Percentiles rank a stretch among this genome's conserved stretches.
These are phyloP conservation scores for Xylariales sp. DNA, from an alignment of 2,329 filamentous ascomycete species.

Conservation along the genomic window DNA sequence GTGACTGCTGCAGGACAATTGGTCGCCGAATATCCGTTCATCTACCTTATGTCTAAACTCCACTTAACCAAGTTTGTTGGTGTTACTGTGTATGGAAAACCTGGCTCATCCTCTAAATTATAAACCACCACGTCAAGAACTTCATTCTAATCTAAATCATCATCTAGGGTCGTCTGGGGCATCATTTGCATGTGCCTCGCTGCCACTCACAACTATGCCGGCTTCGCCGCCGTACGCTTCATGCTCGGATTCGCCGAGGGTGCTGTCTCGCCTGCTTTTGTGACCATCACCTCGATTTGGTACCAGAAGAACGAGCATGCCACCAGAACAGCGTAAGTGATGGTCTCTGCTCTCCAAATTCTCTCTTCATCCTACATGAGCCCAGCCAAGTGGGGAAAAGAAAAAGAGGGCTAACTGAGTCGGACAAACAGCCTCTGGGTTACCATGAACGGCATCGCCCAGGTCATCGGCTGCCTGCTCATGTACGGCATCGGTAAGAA, in stretches of 20 bases:
- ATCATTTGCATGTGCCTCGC: slow-evolving; percentile 39
- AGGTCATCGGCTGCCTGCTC: slow-evolving; percentile 39
- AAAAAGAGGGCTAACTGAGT: no score
- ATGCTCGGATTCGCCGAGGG: slow-evolving; percentile 36
- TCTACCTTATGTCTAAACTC: slow-evolving; percentile 45
- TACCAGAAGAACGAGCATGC: slow-evolving; percentile 32
- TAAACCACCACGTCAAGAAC: no score
- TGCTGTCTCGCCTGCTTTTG: slow-evolving; percentile 21
- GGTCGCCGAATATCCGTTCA: slow-evolving; percentile 43
- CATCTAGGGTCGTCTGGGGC: slow-evolving; percentile 36
- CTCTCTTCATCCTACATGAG: no score
- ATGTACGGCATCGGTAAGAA: slow-evolving; percentile 48
- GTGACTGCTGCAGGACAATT: slow-evolving; percentile 24
- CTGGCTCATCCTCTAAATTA: neutral
- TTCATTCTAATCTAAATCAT: no score
- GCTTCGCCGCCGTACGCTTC: slow-evolving; percentile 34
- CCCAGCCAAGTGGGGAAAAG: no score
- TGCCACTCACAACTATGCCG: slow-evolving; percentile 31
- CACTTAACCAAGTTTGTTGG: slow-evolving; percentile 47
- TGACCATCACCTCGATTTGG: slow-evolving; percentile 39
- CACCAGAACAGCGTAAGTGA: slow-evolving; percentile 18
- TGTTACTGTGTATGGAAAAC: slow-evolving; percentile 32
- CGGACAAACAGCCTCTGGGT: slow-evolving; percentile 27
- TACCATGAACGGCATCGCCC: slow-evolving; percentile 40
- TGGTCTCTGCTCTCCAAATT: no score